Conservation (phyloP, 306 rosid species). For the Pterocarpus macrocarpus region DNA sequence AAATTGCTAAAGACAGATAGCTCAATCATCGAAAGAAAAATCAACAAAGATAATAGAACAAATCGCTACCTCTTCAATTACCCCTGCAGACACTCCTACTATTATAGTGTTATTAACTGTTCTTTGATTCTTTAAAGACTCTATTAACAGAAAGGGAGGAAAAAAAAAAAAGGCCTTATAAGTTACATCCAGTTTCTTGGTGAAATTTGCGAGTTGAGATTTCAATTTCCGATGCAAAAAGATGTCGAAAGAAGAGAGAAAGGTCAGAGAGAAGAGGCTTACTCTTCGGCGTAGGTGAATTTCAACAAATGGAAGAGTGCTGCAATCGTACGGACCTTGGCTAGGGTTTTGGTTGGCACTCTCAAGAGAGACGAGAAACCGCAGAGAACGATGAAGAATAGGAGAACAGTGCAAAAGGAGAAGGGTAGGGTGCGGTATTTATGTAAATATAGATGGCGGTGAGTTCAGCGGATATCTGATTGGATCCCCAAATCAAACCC, state of each 20-base stretch:
- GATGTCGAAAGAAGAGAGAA: background rate
- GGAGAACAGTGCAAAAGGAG: background rate
- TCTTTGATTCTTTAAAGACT: background rate
- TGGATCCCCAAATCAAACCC: background rate
- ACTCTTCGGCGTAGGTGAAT: conserved; percentile 10
- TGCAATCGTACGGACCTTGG: background rate
- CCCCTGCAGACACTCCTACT: background rate
- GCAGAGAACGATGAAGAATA: background rate
- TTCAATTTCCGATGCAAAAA: background rate
- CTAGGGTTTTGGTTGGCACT: conserved; percentile 42
- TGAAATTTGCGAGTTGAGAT: background rate
- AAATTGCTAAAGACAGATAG: background rate
- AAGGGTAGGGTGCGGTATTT: background rate
- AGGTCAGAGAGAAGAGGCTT: conserved; percentile 9
- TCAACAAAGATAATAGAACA: background rate
- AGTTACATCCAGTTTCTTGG: background rate
- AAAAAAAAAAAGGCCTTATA: too few relatives aligned
- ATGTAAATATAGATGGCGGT: conserved; percentile 20
- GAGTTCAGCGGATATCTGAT: conserved; percentile 23
- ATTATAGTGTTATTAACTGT: background rate
- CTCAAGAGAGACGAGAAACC: background rate
- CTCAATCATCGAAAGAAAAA: background rate
- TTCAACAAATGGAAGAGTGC: background rate
- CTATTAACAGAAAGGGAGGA: background rate
- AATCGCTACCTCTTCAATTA: background rate